These are phyloP conservation scores for Phytophthora constricta DNA, from an alignment of 352 stramenopile genomes.

Conservation along the genomic window DNA sequence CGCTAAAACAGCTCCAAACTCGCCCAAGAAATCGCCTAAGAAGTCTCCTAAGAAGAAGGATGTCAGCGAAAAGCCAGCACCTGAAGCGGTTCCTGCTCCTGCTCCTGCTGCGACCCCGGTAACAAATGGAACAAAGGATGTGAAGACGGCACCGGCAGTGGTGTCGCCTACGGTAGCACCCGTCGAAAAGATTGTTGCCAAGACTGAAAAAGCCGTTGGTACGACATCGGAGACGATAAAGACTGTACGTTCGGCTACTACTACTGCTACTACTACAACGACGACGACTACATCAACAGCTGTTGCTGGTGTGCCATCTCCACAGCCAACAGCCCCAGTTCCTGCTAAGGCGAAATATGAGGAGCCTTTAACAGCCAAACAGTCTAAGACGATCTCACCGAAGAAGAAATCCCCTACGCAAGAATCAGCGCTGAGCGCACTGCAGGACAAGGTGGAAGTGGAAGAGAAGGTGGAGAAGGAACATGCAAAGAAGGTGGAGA, in stretches of 20 bases:
- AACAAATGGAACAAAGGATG: constrained; percentile 17
- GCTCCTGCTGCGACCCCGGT: constrained; percentile 6
- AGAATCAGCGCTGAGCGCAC: constrained; percentile 13
- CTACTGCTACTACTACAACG: constrained; percentile 27
- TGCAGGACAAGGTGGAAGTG: constrained; percentile 34
- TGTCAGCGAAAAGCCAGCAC: constrained; percentile 14
- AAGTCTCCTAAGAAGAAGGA: constrained; percentile 30
- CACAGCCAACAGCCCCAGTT: constrained; percentile 10
- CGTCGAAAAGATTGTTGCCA: constrained; percentile 3
- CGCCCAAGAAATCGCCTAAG: constrained; percentile 29
- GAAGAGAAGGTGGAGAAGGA: background rate
- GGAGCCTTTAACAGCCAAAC: constrained; percentile 12
- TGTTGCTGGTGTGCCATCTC: constrained; percentile 22
- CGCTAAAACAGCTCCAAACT: constrained; percentile 20
- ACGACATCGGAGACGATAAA: constrained; percentile 33
- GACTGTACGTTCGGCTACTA: constrained; percentile 20
- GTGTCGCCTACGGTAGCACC: background rate
- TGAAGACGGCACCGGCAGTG: constrained; percentile 8
- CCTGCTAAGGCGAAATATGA: constrained; percentile 21
- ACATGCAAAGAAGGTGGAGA: constrained; percentile 31
- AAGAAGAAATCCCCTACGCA: constrained; percentile 23
- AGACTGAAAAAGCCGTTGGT: constrained; percentile 22
- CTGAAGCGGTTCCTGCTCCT: constrained; percentile 4
- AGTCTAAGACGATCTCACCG: constrained; percentile 25
- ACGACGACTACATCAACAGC: constrained; percentile 23